Conservation (phyloP, 2,329 filamentous ascomycete genomes). For the Aspergillus sp. region DNA sequence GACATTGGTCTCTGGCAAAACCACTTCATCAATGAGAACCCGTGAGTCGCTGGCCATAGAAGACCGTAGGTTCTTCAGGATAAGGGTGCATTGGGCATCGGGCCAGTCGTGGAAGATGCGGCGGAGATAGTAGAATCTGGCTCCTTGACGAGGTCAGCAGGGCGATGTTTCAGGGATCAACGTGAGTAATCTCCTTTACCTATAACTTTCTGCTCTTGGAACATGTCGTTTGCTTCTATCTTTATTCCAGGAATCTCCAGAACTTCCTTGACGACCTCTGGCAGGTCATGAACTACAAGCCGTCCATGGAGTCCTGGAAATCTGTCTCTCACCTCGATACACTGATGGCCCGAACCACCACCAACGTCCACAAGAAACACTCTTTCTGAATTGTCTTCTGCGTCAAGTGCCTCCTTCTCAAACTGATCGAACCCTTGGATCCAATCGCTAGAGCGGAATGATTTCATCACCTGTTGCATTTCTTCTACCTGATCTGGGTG, state of each 20-base stretch:
- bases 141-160: conserved; percentile 25
- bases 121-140: conserved; percentile 31
- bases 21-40: conserved; percentile 47
- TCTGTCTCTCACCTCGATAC: conserved; percentile 30
- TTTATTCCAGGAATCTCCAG: conserved; percentile 29
- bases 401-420: not conserved
- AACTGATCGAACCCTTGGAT: not conserved
- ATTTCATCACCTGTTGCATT: not conserved
- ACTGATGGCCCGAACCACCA: conserved; percentile 43
- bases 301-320: conserved; percentile 34
- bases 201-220: not conserved
- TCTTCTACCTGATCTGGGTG: conserved; percentile 26
- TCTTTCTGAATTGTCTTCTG: conserved; percentile 8
- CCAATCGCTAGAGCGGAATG: conserved; percentile 10
- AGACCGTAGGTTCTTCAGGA: conserved; percentile 33
- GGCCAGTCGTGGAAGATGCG: conserved; percentile 32
- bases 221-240: conserved; percentile 3
- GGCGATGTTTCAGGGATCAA: conserved; percentile 4
- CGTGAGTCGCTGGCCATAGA: conserved; percentile 25
- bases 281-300: conserved; percentile 45
- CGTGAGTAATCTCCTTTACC: not conserved
- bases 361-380: conserved; percentile 44
- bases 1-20: conserved; percentile 35
- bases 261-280: conserved; percentile 29
- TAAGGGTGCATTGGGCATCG: conserved; percentile 19